Evolutionary conservation across 345 rosid genomes (phyloP), one percentile per base, ranked within the genome.

Genomic region (Nasturtium officinale): DNA sequence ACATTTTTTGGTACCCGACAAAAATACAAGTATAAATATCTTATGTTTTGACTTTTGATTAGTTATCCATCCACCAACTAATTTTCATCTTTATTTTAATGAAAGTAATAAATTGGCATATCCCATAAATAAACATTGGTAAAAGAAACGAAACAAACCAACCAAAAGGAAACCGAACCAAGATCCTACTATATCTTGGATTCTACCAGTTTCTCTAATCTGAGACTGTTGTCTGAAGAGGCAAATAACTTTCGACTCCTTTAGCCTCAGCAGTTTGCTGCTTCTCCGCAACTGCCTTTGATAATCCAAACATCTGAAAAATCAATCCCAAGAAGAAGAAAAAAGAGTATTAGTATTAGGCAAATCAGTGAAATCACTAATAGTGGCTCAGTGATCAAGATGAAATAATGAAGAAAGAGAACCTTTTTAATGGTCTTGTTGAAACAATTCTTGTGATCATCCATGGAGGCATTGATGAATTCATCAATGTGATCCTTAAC

Each of bases 401-500:
- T 15, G 46, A 15, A 53, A 43, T 0, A 2, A 30, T 2, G 51
- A 59, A 28, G 42, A n/a, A 55, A 68, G 42, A 29, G 10, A 38
- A 89, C 97, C 96, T 91, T 89, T 32, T 87, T 72, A 23, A 94
- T 80, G 63, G 98, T 85, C 76, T 89, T 94, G 78, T 83, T 83
- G 66, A 88, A 91, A 82, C 95, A 94, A 17, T 74, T 75, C 83
- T 89, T 89, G 80, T 89, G 97, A 66, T 94, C 98, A 26, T 94
- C 95, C 90, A 89, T 83, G 8, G 95, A 91, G 13, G 97, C 92
- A 75, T 83, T 54, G 26, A 94, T 75, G 81, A 91, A 91, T 45
- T 91, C 98, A 68, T 89, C 96, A 10, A 94, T 85, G 82, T 94
- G 97, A 72, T 87, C 95, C 80, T 87, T 94, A 13, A 91, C 61